Percentiles rank a stretch among this genome's conserved stretches.
Evolutionary conservation across 345 rosid species (phyloP).

Genomic region (Lepidium aucheri): DNA sequence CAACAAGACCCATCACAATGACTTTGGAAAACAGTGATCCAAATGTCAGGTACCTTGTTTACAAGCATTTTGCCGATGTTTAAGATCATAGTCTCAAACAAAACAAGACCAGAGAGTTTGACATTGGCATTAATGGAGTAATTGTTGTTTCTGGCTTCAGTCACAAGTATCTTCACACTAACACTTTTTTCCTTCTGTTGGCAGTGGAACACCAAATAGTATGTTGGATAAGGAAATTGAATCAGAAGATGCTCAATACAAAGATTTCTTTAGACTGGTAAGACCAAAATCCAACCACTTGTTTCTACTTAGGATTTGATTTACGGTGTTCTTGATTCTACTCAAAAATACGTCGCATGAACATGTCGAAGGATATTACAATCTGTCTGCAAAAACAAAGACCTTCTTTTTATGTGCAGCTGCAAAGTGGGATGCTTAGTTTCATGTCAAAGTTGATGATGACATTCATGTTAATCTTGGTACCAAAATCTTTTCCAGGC

Average conservation of each 20-base stretch:
- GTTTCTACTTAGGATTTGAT: not conserved
- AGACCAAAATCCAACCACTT: conserved; percentile 4
- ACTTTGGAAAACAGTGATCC: no score
- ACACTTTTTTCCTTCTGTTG: no score
- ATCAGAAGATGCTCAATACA: conserved; percentile 84
- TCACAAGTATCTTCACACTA: no score
- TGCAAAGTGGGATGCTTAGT: conserved; percentile 93
- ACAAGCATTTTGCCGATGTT: no score
- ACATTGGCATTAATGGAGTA: no score
- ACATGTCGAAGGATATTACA: conserved; percentile 95
- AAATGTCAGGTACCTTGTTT: no score
- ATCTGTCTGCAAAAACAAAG: conserved; percentile 91
- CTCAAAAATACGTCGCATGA: conserved; percentile 32
- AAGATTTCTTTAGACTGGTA: conserved; percentile 93
- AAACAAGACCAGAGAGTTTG: no score
- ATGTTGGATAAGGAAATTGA: conserved; percentile 89
- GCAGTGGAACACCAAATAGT: conserved; percentile 80
- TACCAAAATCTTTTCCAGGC: conserved; percentile 22
- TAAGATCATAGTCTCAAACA: no score
- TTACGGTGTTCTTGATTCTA: not conserved
- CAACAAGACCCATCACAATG: no score
- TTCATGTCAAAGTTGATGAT: conserved; percentile 91
- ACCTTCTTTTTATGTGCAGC: conserved; percentile 81
- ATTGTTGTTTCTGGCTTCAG: no score
- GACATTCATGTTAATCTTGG: conserved; percentile 98